Conservation (phyloP, 176 grass and related monocot species). For the Bothriochloa decipiens region DNA sequence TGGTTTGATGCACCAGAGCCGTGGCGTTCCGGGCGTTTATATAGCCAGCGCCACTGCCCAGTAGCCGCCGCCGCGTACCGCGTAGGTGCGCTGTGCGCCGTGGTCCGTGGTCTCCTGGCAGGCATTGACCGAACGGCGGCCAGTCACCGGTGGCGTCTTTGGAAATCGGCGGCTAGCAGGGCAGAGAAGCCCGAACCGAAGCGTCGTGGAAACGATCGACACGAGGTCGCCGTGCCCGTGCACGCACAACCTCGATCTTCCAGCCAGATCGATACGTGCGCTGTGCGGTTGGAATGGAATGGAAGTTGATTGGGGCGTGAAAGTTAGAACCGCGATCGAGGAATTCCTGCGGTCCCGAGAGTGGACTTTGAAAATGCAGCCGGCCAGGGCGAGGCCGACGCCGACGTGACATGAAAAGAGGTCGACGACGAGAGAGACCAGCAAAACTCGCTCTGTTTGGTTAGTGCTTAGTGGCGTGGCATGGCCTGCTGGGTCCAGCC, state of each 20-base stretch:
- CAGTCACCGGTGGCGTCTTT: background rate
- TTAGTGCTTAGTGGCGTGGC: too few relatives aligned
- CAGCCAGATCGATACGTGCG: background rate
- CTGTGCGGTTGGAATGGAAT: background rate
- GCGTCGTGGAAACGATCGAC: slow-evolving; percentile 45
- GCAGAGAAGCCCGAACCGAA: too few relatives aligned
- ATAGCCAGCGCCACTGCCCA: background rate
- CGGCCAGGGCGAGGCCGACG: too few relatives aligned
- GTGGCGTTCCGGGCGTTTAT: background rate
- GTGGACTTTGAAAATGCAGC: slow-evolving; percentile 17
- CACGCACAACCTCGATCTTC: background rate
- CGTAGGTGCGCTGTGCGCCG: too few relatives aligned
- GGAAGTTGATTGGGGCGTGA: slow-evolving; percentile 26
- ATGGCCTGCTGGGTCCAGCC: too few relatives aligned
- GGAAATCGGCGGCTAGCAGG: background rate
- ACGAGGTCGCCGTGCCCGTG: slow-evolving; percentile 28
- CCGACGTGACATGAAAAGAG: too few relatives aligned
- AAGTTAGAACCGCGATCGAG: slow-evolving; percentile 30
- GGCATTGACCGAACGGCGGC: slow-evolving; percentile 3
- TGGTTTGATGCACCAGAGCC: too few relatives aligned
- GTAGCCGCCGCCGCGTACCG: too few relatives aligned
- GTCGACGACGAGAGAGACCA: too few relatives aligned
- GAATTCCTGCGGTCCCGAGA: background rate
- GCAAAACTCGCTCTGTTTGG: too few relatives aligned
- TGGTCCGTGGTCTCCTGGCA: background rate